Conservation (phyloP, 768 basidiomycete species). For the Collybiopsis confluens region DNA sequence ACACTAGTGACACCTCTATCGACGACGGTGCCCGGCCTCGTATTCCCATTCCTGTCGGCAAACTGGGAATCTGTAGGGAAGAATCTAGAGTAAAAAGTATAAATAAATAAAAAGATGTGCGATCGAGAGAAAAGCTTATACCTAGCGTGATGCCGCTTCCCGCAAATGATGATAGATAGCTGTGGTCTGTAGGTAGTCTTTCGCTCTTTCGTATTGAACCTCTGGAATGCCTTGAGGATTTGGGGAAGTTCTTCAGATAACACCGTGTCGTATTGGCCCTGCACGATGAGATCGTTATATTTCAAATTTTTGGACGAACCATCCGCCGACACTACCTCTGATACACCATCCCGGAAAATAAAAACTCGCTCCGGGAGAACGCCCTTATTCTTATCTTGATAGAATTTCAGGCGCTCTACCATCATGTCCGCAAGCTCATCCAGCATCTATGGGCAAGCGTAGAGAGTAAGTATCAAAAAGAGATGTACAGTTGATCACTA, state of each 20-base stretch:
- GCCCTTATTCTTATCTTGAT: conserved; percentile 45
- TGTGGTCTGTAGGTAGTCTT: conserved; percentile 50
- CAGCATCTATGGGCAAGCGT: conserved; percentile 82
- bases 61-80: conserved; percentile 46
- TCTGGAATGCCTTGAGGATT: conserved; percentile 58
- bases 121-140: conserved; percentile 26
- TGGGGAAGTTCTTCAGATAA: conserved; percentile 56
- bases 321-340: conserved; percentile 46
- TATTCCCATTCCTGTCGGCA: conserved; percentile 70
- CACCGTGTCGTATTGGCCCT: conserved; percentile 74
- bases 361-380: conserved; percentile 63
- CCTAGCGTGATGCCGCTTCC: conserved; percentile 69
- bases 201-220: conserved; percentile 36
- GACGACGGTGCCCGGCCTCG: conserved; percentile 74
- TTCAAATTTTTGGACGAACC: not conserved
- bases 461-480: too few relatives aligned
- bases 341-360: conserved; percentile 80
- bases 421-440: conserved; percentile 63
- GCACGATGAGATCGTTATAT: not conserved
- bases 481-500: too few relatives aligned
- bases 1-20: conserved; percentile 74
- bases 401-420: conserved; percentile 60
- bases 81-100: conserved; percentile 33
- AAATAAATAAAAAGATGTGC: not conserved
- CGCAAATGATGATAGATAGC: conserved; percentile 75